These are phyloP conservation scores for Coemansia sp. DNA, from an alignment of 371 early-diverging fungal species.

Conservation along the genomic window DNA sequence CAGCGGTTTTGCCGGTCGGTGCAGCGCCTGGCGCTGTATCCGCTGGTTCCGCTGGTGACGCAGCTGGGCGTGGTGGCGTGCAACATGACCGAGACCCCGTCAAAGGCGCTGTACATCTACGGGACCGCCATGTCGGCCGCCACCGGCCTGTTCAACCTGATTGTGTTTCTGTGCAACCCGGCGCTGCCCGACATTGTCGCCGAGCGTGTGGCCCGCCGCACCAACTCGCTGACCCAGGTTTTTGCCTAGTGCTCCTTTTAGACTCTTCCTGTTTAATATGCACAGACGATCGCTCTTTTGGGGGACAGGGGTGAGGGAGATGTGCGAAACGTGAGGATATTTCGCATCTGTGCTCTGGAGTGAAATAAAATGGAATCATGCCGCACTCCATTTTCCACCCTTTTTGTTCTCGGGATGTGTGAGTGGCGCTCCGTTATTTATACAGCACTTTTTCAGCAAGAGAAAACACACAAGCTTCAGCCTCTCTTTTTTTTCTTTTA, in stretches of 20 bases:
- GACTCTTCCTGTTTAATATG: background rate
- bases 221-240: no score
- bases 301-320: background rate
- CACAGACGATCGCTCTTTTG: background rate
- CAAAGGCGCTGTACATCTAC: conserved; percentile 28
- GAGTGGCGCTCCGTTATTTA: no score
- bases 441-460: background rate
- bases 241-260: background rate
- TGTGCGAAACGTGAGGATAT: background rate
- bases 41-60: conserved; percentile 34
- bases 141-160: conserved; percentile 28
- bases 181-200: conserved; percentile 39
- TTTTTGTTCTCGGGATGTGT: no score
- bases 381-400: no score
- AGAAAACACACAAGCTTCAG: background rate
- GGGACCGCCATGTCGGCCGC: conserved; percentile 30
- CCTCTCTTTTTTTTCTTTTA: conserved; percentile 5
- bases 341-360: no score
- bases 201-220: conserved; percentile 8
- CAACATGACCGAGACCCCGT: conserved; percentile 26
- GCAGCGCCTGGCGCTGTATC: conserved; percentile 41
- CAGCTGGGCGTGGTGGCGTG: conserved; percentile 40
- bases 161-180: conserved; percentile 41
- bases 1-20: conserved; percentile 35
- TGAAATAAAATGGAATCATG: no score